A percentile compares a stretch with the other conserved stretches of the same genome.
Evolutionary conservation across 2,329 filamentous ascomycete genomes (phyloP).

Genomic region (Colletotrichum tamarilloi): DNA sequence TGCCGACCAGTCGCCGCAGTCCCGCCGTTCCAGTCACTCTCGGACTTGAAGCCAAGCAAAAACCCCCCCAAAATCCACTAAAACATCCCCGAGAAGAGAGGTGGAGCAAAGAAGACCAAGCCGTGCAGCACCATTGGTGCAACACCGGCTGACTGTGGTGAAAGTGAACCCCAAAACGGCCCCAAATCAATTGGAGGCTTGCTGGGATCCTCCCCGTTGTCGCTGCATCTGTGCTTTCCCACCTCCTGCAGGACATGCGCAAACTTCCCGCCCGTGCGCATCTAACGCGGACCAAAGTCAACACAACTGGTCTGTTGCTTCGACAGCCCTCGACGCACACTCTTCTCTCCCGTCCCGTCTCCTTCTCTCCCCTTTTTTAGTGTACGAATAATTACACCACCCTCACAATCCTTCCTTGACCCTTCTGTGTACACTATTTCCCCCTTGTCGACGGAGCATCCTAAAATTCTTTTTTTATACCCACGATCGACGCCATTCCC

Average conservation of each 20-base stretch:
- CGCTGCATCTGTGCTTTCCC: constrained; percentile 26
- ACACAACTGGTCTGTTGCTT: constrained; percentile 29
- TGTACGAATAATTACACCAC: neutral
- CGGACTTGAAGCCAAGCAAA: constrained; percentile 17
- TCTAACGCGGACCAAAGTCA: constrained; percentile 25
- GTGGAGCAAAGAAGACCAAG: neutral
- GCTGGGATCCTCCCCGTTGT: constrained; percentile 17
- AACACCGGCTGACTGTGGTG: neutral
- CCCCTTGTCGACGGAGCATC: neutral
- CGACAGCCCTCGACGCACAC: constrained; percentile 28
- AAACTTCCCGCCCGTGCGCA: constrained; percentile 33
- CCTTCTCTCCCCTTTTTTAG: constrained; percentile 25
- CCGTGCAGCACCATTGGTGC: constrained; percentile 7
- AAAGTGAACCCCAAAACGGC: constrained; percentile 1
- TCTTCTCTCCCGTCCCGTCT: neutral
- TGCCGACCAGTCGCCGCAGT: constrained; percentile 7
- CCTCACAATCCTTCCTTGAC: constrained; percentile 10
- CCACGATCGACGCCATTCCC: constrained; percentile 12
- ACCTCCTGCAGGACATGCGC: constrained; percentile 33
- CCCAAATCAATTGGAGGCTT: neutral
- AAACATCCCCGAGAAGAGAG: neutral
- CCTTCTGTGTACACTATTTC: neutral
- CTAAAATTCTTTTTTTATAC: constrained; percentile 26
- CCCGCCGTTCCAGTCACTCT: constrained; percentile 4
- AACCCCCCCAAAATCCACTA: neutral